Conservation (phyloP, 2,329 filamentous ascomycete genomes). For the Blastomyces gilchristii region DNA sequence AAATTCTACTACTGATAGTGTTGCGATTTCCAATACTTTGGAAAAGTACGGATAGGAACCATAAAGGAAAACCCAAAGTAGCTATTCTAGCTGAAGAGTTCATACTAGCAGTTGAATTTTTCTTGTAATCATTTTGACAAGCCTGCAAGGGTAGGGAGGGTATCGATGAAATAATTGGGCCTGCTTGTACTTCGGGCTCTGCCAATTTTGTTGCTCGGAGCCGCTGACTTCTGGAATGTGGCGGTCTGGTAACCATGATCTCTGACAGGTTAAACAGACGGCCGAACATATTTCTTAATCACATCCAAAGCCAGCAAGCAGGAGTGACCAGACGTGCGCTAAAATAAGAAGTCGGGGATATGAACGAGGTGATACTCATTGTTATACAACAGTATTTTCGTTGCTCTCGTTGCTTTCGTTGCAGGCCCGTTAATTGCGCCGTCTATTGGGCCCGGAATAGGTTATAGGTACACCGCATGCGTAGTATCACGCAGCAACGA, state of each 20-base stretch:
- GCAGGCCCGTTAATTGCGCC: neutral
- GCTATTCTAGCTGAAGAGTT: neutral
- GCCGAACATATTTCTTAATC: neutral
- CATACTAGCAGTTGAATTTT: neutral
- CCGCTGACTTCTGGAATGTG: neutral
- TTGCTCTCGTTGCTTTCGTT: neutral
- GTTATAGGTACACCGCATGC: neutral
- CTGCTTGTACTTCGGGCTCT: neutral
- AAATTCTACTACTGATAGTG: neutral
- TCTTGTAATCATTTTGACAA: neutral
- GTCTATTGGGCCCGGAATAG: neutral
- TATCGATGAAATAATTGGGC: neutral
- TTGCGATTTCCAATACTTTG: neutral
- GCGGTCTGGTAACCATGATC: neutral
- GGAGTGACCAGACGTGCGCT: neutral
- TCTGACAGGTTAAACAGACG: neutral
- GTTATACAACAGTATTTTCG: neutral
- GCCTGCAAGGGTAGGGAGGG: neutral
- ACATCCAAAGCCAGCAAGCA: neutral
- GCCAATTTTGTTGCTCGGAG: neutral
- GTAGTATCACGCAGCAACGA: neutral
- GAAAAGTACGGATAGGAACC: neutral
- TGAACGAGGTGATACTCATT: neutral
- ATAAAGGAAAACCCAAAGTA: neutral
- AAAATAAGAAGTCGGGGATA: neutral